Base-by-base conservation (phyloP, 2,329 filamentous ascomycete genomes). In the Trichoderma cornu-damae region DNA sequence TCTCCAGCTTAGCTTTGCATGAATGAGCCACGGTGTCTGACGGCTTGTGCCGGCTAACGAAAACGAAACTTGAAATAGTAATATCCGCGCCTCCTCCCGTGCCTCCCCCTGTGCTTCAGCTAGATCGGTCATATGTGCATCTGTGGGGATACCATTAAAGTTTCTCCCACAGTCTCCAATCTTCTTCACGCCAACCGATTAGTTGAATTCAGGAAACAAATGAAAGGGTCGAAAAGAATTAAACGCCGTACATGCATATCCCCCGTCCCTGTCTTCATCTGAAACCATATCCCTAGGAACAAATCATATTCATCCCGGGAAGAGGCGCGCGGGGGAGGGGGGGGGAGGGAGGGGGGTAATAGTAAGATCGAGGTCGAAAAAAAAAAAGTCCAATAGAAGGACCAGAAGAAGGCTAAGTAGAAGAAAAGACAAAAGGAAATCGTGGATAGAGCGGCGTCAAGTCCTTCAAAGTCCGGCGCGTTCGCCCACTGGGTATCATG, bases 401-500 rank as follows among this genome's bases (percentile, higher is more conserved):
- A 22, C 20, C 16, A 43, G 20, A 40, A 42, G 28, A 24, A 44
- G 40, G n/a, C 12, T 24, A n/a, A 8, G 43, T 38, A 52, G 24
- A 48, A 53, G 20, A 37, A n/a, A 6, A 30, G 58, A 60, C 44
- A 53, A 65, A 61, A 61, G 61, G 63, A 62, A 49, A 64, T 67
- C 66, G 70, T 71, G 70, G 46, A 64, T 68, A 67, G 71, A 71
- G 71, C 73, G 71, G 70, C 71, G 67, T 69, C 69, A 70, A 34
- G 38, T 43, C 67, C 62, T 68, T 63, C 57, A 63, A 64, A 64
- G 66, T 65, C 64, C 67, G 62, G 65, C 67, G 65, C 65, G 49
- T 63, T 68, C 68, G 70, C 70, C 70, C 70, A 73, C 72, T 70
- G 72, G 72, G 72, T 73, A 73, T 73, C 72, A 68, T 69, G 62